These are phyloP conservation scores for Petunia hybrid DNA, from an alignment of 305 asterid species.

Conservation along the genomic window DNA sequence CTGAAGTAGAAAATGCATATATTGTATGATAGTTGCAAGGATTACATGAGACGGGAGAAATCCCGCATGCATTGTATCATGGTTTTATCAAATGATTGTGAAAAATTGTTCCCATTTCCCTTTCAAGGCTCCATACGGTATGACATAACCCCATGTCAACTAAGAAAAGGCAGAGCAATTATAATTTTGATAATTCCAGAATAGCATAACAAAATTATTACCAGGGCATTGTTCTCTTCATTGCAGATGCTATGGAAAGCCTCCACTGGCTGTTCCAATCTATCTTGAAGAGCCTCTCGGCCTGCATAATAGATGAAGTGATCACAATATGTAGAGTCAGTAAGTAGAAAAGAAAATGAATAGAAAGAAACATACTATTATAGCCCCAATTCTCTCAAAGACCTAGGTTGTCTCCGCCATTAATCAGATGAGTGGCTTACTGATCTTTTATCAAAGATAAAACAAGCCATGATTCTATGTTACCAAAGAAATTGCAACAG, in stretches of 20 bases:
- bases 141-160: neutral
- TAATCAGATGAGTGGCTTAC: neutral
- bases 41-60: neutral
- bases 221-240: slow-evolving; percentile 67
- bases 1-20: neutral
- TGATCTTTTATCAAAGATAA: too few relatives aligned
- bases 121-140: neutral
- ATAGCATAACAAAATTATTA: slow-evolving; percentile 46
- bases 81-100: neutral
- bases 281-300: slow-evolving; percentile 88
- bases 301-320: slow-evolving; percentile 52
- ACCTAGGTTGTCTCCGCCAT: neutral
- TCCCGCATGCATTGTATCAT: neutral
- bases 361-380: neutral
- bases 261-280: slow-evolving; percentile 74
- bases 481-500: neutral
- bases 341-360: neutral
- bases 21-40: neutral
- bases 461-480: neutral
- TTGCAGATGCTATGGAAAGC: slow-evolving; percentile 53
- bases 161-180: neutral
- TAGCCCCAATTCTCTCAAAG: neutral
- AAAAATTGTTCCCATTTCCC: neutral
- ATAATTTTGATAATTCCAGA: neutral
- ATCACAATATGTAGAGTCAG: neutral